Conservation (phyloP, 139 green algal species). For the Pseudopediastrum boryanum region DNA sequence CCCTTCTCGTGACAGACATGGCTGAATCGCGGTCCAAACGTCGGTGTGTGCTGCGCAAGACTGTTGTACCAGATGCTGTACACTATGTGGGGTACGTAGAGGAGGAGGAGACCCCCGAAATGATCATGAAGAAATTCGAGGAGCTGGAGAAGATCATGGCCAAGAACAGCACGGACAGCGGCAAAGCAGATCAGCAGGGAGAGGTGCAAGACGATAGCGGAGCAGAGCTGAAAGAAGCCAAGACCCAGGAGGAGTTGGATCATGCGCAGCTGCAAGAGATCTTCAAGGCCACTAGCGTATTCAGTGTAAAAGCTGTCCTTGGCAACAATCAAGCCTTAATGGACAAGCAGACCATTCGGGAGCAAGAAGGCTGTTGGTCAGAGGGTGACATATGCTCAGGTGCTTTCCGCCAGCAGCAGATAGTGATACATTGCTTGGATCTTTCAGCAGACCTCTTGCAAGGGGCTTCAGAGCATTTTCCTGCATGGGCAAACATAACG, state of each 20-base stretch:
- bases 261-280: constrained; percentile 59
- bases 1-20: no score
- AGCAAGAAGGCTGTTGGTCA: constrained; percentile 16
- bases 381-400: constrained; percentile 43
- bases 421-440: no score
- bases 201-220: not conserved
- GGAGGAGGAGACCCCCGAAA: constrained; percentile 94
- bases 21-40: constrained; percentile 14
- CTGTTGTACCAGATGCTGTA: constrained; percentile 65
- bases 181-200: not conserved
- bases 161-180: constrained; percentile 15
- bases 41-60: constrained; percentile 42
- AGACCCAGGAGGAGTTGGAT: constrained; percentile 35
- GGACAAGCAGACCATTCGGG: constrained; percentile 33
- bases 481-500: no score
- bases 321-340: constrained; percentile 71
- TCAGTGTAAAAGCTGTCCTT: constrained; percentile 78
- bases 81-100: constrained; percentile 96
- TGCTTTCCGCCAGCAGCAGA: not conserved
- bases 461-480: no score
- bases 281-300: constrained; percentile 88
- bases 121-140: constrained; percentile 96
- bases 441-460: no score
- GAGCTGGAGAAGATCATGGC: constrained; percentile 80
- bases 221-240: not conserved